A percentile compares a stretch with the other conserved stretches of the same genome.
Evolutionary conservation across 2,329 filamentous ascomycete species (phyloP).

Genomic region (Escovopsis sp.): DNA sequence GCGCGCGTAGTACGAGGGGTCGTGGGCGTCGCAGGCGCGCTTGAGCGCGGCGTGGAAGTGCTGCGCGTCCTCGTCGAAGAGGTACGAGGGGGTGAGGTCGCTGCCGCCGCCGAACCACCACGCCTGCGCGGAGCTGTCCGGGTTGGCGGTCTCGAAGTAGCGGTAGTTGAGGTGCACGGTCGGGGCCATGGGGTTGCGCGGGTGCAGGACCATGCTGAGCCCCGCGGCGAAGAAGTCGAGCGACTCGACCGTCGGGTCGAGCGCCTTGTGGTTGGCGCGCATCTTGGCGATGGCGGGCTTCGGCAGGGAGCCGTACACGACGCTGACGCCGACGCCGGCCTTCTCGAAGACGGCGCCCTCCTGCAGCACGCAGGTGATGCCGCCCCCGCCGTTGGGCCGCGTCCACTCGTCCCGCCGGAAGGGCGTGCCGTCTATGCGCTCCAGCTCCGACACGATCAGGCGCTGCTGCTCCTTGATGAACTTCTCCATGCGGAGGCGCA

Average conservation of each 20-base stretch:
- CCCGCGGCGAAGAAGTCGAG: slow-evolving; percentile 93
- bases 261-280: slow-evolving; percentile 86
- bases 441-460: slow-evolving; percentile 69
- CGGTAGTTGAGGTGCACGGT: slow-evolving; percentile 97
- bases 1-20: slow-evolving; percentile 77
- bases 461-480: slow-evolving; percentile 90
- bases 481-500: slow-evolving; percentile 95
- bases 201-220: slow-evolving; percentile 84
- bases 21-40: slow-evolving; percentile 82
- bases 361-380: slow-evolving; percentile 87
- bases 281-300: slow-evolving; percentile 82
- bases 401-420: slow-evolving; percentile 82
- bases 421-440: slow-evolving; percentile 61
- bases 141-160: slow-evolving; percentile 91
- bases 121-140: slow-evolving; percentile 64
- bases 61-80: slow-evolving; percentile 93
- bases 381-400: slow-evolving; percentile 77
- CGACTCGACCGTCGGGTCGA: slow-evolving; percentile 63
- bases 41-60: slow-evolving; percentile 95
- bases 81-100: slow-evolving; percentile 82
- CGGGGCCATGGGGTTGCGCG: slow-evolving; percentile 88
- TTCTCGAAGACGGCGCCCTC: slow-evolving; percentile 97
- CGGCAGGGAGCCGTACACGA: slow-evolving; percentile 86
- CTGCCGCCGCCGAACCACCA: slow-evolving; percentile 99
- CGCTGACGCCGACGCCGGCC: slow-evolving; percentile 84